Percentiles rank a stretch among this genome's conserved stretches.
Conservation (phyloP, 805 yeast species). For the Candida nemodendra region DNA sequence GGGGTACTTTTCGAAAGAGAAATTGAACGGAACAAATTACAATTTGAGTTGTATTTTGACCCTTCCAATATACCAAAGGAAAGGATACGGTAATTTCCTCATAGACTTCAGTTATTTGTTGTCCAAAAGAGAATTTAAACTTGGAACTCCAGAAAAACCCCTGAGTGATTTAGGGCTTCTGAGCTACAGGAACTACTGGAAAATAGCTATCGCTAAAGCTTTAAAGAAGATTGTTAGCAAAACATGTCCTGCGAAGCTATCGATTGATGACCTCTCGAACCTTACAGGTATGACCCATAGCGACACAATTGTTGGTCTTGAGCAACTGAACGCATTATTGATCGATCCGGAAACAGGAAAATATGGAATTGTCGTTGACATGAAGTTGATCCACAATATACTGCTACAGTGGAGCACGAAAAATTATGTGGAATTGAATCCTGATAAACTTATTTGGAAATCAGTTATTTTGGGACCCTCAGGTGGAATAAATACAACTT, state of each 20-base stretch:
- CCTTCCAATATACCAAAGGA: conserved; percentile 80
- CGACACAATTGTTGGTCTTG: conserved; percentile 85
- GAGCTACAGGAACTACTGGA: conserved; percentile 90
- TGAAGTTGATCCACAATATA: conserved; percentile 39
- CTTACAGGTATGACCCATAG: conserved; percentile 83
- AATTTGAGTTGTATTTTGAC: conserved; percentile 91
- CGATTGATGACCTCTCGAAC: conserved; percentile 62
- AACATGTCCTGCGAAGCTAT: conserved; percentile 26
- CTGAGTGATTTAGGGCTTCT: conserved; percentile 80
- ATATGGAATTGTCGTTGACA: conserved; percentile 56
- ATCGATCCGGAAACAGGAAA: conserved; percentile 41
- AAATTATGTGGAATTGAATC: conserved; percentile 49
- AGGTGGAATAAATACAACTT: conserved; percentile 73
- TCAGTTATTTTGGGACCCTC: conserved; percentile 83
- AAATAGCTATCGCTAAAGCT: conserved; percentile 54
- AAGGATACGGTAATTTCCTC: conserved; percentile 84
- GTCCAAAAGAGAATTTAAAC: conserved; percentile 68
- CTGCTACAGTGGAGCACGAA: conserved; percentile 55
- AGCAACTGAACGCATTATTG: conserved; percentile 64
- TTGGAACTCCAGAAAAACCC: conserved; percentile 96
- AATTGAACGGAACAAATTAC: conserved; percentile 68
- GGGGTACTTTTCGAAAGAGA: conserved; percentile 93
- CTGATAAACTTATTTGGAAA: conserved; percentile 67
- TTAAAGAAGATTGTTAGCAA: conserved; percentile 28
- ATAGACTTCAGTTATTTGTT: conserved; percentile 87